These are phyloP conservation scores for Cyamopsis tetragonoloba DNA, from an alignment of 306 rosid genomes.

Conservation along the genomic window DNA sequence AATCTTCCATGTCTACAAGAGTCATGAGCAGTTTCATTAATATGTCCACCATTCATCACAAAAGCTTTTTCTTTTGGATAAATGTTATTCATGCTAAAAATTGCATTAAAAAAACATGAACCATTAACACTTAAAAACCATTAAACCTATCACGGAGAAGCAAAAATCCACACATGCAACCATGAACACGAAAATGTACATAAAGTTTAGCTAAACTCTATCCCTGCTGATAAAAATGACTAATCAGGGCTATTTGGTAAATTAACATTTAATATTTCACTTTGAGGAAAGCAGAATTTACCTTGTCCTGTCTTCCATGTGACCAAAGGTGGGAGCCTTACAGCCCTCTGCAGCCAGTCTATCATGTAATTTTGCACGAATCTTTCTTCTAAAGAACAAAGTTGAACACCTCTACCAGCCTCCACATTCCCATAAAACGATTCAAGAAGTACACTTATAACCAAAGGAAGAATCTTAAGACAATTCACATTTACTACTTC, in stretches of 20 bases:
- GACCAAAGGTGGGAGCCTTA: conserved; percentile 65
- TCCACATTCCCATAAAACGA: conserved; percentile 45
- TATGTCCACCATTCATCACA: neutral
- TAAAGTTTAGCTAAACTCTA: neutral
- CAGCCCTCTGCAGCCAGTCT: conserved; percentile 75
- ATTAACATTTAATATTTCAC: neutral
- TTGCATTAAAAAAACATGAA: conserved; percentile 12
- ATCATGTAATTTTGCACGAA: conserved; percentile 41
- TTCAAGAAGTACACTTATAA: conserved; percentile 55
- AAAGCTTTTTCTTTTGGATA: neutral
- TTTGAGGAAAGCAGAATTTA: conserved; percentile 28
- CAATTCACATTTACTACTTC: conserved; percentile 68
- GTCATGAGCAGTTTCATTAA: conserved; percentile 19
- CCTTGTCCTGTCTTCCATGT: conserved; percentile 74
- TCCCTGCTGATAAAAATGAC: neutral
- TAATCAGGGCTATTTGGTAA: neutral
- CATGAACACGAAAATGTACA: neutral
- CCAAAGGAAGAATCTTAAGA: conserved; percentile 81
- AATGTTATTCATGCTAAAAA: conserved; percentile 4
- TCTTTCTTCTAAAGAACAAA: conserved; percentile 39
- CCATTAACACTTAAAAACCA: conserved; percentile 11
- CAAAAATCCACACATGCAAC: neutral
- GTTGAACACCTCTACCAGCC: conserved; percentile 33
- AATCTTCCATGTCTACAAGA: conserved; percentile 79
- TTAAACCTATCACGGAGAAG: neutral